These are phyloP conservation scores for Sphaceloma murrayae DNA, from an alignment of 2,329 filamentous ascomycete genomes.

Conservation along the genomic window DNA sequence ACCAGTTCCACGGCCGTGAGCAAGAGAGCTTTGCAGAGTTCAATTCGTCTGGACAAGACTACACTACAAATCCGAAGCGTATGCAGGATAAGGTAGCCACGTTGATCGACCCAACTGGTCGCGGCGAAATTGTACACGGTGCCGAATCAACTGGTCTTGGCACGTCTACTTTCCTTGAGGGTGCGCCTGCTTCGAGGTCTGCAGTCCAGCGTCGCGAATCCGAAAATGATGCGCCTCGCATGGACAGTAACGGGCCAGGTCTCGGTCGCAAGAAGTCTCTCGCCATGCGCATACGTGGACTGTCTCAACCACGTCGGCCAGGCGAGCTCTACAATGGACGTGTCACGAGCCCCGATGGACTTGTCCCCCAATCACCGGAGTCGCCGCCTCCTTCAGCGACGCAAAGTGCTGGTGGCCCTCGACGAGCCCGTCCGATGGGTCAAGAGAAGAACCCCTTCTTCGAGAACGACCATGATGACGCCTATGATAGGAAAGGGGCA, in stretches of 20 bases:
- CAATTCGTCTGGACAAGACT: conserved; percentile 37
- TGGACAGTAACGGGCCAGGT: conserved; percentile 39
- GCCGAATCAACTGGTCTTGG: conserved; percentile 76
- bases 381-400: conserved; percentile 18
- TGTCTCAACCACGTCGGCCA: conserved; percentile 60
- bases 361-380: conserved; percentile 22
- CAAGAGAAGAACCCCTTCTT: conserved; percentile 67
- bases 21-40: conserved; percentile 86
- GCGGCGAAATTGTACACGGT: conserved; percentile 68
- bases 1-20: conserved; percentile 74
- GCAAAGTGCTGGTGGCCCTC: conserved; percentile 34
- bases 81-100: conserved; percentile 25
- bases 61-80: conserved; percentile 21
- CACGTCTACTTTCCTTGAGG: conserved; percentile 91
- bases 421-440: conserved; percentile 29
- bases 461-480: conserved; percentile 59
- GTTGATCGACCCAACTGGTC: conserved; percentile 57
- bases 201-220: conserved; percentile 68
- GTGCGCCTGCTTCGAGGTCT: conserved; percentile 72
- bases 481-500: conserved; percentile 55
- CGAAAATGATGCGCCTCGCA: conserved; percentile 47
- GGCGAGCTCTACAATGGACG: conserved; percentile 33
- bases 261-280: conserved; percentile 88
- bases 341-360: conserved; percentile 43
- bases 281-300: conserved; percentile 80